phyloP scores from a whole-genome alignment of 1,284 basidiomycete genomes.

The Malassezia restricta region DNA sequence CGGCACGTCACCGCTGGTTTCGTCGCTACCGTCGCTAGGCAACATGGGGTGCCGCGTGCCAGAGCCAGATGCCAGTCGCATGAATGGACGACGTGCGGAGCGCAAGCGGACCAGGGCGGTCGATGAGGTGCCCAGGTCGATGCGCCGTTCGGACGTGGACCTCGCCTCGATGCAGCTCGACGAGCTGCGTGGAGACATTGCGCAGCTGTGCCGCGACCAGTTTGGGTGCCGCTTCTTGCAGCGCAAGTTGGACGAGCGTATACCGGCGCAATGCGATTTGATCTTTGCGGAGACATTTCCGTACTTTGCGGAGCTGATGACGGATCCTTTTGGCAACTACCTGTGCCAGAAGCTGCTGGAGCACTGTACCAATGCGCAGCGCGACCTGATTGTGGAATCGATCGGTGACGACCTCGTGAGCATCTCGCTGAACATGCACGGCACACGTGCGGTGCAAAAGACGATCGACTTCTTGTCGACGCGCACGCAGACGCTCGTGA shows the following conservation, averaged over 20 bases:
- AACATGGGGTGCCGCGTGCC: not conserved
- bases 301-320: slow-evolving; percentile 98
- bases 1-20: too few relatives aligned
- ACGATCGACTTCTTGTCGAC: slow-evolving; percentile 88
- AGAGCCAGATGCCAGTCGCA: not conserved
- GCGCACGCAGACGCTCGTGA: slow-evolving; percentile 72
- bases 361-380: slow-evolving; percentile 92
- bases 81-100: not conserved
- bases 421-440: slow-evolving; percentile 99
- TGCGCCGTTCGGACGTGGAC: slow-evolving; percentile 15
- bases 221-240: slow-evolving; percentile 97
- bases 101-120: not conserved
- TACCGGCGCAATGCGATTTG: slow-evolving; percentile 63
- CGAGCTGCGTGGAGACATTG: slow-evolving; percentile 83
- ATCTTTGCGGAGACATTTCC: slow-evolving; percentile 97
- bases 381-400: slow-evolving; percentile 91
- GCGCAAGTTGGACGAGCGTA: slow-evolving; percentile 99
- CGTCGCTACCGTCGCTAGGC: too few relatives aligned
- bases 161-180: slow-evolving; percentile 77
- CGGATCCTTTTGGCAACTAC: slow-evolving; percentile 98
- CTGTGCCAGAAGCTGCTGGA: slow-evolving; percentile 96
- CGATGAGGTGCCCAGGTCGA: not conserved
- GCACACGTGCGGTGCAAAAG: slow-evolving; percentile 96
- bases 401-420: slow-evolving; percentile 93
- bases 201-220: slow-evolving; percentile 90